Evolutionary conservation across 148 eudicot species (phyloP).

Genomic region (Vaccinium corymbosum): DNA sequence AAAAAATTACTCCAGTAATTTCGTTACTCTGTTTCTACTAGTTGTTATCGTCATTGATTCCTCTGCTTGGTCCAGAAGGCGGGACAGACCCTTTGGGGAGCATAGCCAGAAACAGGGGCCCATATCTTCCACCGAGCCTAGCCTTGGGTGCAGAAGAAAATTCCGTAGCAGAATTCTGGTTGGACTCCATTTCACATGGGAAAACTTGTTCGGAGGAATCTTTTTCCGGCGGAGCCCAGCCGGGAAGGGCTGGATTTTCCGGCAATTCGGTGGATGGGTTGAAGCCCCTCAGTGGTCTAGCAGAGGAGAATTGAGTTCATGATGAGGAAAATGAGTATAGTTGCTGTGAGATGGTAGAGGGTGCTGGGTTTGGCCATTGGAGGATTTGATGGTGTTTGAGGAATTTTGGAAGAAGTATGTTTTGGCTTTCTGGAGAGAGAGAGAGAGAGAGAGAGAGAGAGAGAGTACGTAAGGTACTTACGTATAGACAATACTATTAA

Average conservation of each 20-base stretch:
- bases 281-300: constrained; percentile 14
- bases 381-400: not conserved
- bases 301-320: constrained; percentile 12
- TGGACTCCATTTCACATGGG: constrained; percentile 6
- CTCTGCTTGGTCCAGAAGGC: constrained; percentile 21
- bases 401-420: not conserved
- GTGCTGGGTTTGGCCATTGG: constrained; percentile 17
- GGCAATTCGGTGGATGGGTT: not conserved
- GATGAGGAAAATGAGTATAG: constrained; percentile 11
- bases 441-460: constrained; percentile 2
- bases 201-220: not conserved
- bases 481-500: too few relatives aligned
- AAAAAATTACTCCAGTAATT: not conserved
- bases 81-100: constrained; percentile 19
- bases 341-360: constrained; percentile 8
- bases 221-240: not conserved
- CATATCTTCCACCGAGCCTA: not conserved
- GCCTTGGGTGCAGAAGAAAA: not conserved
- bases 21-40: not conserved
- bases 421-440: not conserved
- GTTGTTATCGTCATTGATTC: constrained; percentile 14
- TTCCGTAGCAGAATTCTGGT: not conserved
- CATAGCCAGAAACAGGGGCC: constrained; percentile 15
- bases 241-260: not conserved
- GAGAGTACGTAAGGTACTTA: too few relatives aligned